Evolutionary conservation across 306 rosid genomes (phyloP), one percentile per base, ranked within the genome.

Genomic region (Quercus robur): DNA sequence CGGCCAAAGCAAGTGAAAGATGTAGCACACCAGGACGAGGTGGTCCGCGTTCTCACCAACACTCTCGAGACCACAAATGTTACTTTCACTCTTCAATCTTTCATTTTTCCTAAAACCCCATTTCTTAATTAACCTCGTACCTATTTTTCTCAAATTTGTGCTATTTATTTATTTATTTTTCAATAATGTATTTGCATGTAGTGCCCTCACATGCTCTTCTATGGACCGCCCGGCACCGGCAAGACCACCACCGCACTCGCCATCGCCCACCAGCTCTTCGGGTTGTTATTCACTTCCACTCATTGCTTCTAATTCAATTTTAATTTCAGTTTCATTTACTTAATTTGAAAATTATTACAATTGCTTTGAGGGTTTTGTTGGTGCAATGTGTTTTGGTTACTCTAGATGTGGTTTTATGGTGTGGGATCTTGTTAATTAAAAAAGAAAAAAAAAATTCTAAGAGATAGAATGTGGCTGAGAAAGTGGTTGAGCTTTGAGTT

Each of bases 151-250:
- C 3, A 1, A 20, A 58, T 1, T 70, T 38, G 62, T 69, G 4
- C 76, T 62, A 1, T 67, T 8, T 15, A 3, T 58, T 75, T 26
- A 31, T 6, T 58, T 38, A 3, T 68, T 57, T 59, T 67, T 55
- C 46, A 38, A 38, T 38, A 6, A 38, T 38, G 11, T 38, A 7
- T 41, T 18, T 71, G 59, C 55, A 31, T n/a, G 5, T 86, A 94
- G 98, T 91, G 95, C 75, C 97, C 97, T 3, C 97, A 94, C 75
- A 94, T 94, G 99, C 97, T 94, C 33, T 94, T 94, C 82, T 94
- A 94, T 20, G 97, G 99, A 20, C 99, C 97, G 3, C 99, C 94
- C 0, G 99, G 99, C 21, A 94, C 97, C 4, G 99, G 97, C 28
- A 94, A 94, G 82, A 93, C 99, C 80, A 94, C 99, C 21, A 94